phyloP scores from a whole-genome alignment of 2,329 filamentous ascomycete genomes.

The Cryphonectria radicalis region DNA sequence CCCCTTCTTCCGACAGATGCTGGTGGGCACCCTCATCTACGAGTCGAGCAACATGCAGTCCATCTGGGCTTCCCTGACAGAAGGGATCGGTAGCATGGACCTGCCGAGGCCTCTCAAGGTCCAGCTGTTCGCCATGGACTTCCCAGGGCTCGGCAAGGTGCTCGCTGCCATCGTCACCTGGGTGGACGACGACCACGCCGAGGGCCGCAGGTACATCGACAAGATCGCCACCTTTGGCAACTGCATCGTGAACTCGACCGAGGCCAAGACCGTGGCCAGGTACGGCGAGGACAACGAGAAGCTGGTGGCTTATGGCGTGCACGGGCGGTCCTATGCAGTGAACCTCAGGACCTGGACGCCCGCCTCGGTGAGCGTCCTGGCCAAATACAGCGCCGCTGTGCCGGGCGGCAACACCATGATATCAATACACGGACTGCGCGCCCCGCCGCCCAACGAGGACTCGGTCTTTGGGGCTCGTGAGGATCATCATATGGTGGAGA shows the following conservation, averaged over 20 bases:
- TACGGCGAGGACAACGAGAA: constrained; percentile 24
- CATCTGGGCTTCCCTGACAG: constrained; percentile 7
- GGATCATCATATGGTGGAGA: constrained; percentile 18
- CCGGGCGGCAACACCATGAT: constrained; percentile 18
- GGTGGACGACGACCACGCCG: constrained; percentile 39
- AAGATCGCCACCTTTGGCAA: constrained; percentile 36
- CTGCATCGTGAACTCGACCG: constrained; percentile 17
- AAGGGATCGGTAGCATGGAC: background rate
- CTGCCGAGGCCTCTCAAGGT: constrained; percentile 9
- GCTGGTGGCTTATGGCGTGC: constrained; percentile 15
- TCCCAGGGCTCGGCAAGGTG: constrained; percentile 15
- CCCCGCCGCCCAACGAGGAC: constrained; percentile 1
- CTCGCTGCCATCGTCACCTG: constrained; percentile 37
- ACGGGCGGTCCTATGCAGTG: constrained; percentile 8
- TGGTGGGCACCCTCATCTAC: constrained; percentile 12
- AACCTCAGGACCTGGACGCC: constrained; percentile 14
- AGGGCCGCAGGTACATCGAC: constrained; percentile 37
- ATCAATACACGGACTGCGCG: constrained; percentile 15
- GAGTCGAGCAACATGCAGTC: constrained; percentile 18
- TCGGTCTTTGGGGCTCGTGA: constrained; percentile 18
- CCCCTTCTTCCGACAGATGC: background rate
- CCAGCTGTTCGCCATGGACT: constrained; percentile 14
- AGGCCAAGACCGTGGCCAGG: constrained; percentile 17
- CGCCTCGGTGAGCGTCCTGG: background rate
- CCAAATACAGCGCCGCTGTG: constrained; percentile 11